A percentile compares a stretch with the other conserved stretches of the same genome.
phyloP scores from a whole-genome alignment of 495 filamentous ascomycete genomes.

The Sporormia fimetaria region DNA sequence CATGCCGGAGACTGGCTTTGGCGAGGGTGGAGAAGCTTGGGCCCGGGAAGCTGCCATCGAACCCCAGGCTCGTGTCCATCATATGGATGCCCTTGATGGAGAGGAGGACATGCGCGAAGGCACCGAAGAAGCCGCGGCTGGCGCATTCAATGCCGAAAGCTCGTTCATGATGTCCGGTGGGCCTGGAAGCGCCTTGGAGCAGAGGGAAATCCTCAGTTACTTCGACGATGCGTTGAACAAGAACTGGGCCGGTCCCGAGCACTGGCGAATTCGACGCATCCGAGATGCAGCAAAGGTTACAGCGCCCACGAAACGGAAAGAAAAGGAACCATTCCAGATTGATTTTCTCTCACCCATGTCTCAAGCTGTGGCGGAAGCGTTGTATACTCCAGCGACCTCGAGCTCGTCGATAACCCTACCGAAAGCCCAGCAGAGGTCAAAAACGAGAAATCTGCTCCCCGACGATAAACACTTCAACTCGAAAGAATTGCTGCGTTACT shows the following conservation, averaged over 20 bases:
- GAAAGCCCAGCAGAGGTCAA: constrained; percentile 90
- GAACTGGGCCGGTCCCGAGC: constrained; percentile 98
- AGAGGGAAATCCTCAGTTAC: constrained; percentile 90
- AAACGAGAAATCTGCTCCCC: constrained; percentile 81
- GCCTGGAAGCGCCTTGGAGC: constrained; percentile 46
- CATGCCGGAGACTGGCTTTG: constrained; percentile 55
- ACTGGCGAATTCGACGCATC: constrained; percentile 92
- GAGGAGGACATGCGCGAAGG: constrained; percentile 31
- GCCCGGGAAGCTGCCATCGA: constrained; percentile 55
- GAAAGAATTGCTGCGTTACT: constrained; percentile 72
- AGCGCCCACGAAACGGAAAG: constrained; percentile 55
- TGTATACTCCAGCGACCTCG: constrained; percentile 74
- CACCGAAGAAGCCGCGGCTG: constrained; percentile 45
- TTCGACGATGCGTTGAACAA: constrained; percentile 91
- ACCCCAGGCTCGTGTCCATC: constrained; percentile 48
- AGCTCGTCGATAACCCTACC: constrained; percentile 72
- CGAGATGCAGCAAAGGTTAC: constrained; percentile 64
- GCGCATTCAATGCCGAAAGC: constrained; percentile 51
- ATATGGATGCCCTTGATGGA: constrained; percentile 39
- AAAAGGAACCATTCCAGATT: constrained; percentile 93
- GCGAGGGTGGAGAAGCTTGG: constrained; percentile 67
- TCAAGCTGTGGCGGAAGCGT: constrained; percentile 56
- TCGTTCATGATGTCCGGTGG: constrained; percentile 58
- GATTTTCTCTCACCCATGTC: constrained; percentile 71
- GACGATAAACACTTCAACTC: constrained; percentile 99